Conservation (phyloP, 1,139 yeast genomes). For the Candida sojae region DNA sequence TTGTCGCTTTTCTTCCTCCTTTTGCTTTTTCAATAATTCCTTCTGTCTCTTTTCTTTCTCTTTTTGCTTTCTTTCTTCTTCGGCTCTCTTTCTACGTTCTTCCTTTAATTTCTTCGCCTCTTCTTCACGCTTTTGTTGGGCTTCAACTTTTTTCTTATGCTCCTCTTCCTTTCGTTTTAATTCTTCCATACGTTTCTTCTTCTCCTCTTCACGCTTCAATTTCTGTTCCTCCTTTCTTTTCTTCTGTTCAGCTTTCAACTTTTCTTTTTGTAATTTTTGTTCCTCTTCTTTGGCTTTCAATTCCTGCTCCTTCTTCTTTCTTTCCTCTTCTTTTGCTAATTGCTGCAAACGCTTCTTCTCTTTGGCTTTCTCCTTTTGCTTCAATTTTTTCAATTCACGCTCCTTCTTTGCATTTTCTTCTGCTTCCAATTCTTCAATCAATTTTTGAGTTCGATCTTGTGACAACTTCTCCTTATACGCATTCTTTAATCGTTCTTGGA, state of each 20-base stretch:
- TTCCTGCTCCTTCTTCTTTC: slow-evolving; percentile 60
- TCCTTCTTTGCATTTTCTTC: slow-evolving; percentile 71
- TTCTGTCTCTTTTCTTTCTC: slow-evolving; percentile 49
- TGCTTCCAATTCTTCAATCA: slow-evolving; percentile 78
- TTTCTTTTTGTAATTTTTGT: slow-evolving; percentile 34
- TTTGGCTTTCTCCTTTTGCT: slow-evolving; percentile 74
- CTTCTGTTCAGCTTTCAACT: slow-evolving; percentile 43
- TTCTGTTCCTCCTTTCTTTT: slow-evolving; percentile 51
- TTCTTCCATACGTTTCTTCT: slow-evolving; percentile 44
- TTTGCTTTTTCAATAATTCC: slow-evolving; percentile 40
- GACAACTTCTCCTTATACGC: slow-evolving; percentile 77
- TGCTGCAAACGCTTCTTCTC: slow-evolving; percentile 75
- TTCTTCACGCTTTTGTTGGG: slow-evolving; percentile 55
- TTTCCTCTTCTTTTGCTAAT: slow-evolving; percentile 76
- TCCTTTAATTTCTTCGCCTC: slow-evolving; percentile 39
- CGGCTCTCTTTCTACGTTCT: slow-evolving; percentile 50
- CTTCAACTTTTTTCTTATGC: slow-evolving; percentile 41
- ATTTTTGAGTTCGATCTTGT: slow-evolving; percentile 68
- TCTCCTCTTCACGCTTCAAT: slow-evolving; percentile 56
- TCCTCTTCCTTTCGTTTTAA: slow-evolving; percentile 49
- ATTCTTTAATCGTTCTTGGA: slow-evolving; percentile 68
- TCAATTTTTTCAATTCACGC: slow-evolving; percentile 68
- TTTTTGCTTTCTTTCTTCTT: slow-evolving; percentile 39
- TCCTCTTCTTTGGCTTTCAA: slow-evolving; percentile 38
- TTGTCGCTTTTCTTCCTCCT: slow-evolving; percentile 34